Base-by-base conservation (phyloP, 805 yeast genomes). In the Saccharomyces eubayanus region DNA sequence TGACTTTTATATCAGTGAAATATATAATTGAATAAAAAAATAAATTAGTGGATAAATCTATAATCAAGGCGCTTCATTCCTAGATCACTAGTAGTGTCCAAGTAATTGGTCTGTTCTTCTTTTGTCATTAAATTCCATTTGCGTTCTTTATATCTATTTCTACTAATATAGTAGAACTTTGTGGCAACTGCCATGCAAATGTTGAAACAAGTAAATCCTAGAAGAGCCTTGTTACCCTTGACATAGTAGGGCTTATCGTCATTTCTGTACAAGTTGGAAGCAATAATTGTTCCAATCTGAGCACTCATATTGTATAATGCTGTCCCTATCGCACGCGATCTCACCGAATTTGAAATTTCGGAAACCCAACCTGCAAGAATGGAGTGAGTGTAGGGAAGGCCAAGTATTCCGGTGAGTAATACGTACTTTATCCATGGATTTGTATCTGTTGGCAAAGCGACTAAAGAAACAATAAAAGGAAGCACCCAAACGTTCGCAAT, bases 41-140 rank as follows among this genome's bases (percentile, higher is more conserved):
- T 21, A 11, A 31, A n/a, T 29, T 51, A 68, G 51, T 67, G 67
- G 49, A 61, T 68, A 57, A 74, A 77, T 46, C 76, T 56, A 59
- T 76, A 76, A 55, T 85, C 87, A 47, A 86, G 70, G 28, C 90
- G 69, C 60, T 75, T 76, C 61, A 78, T 80, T 2, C 89, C 90
- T 43, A 65, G 69, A 58, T 83, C 87, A 0, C 59, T 70, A 1
- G 85, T 76, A 20, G 61, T 72, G 11, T 51, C 55, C 16, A 75
- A 59, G 63, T 86, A 86, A 1, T 74, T 65, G 6, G 69, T 71
- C 57, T 73, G 74, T 61, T 85, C 82, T 43, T 77, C 81, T 6
- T 55, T 62, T 2, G 78, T 65, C 77, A 81, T 58, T 0, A 65
- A 62, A 3, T 43, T 45, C 47, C 49, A 41, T 28, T 24, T 14